Base-by-base conservation (phyloP, 1,284 basidiomycete species). In the Trichosporon asahii region DNA sequence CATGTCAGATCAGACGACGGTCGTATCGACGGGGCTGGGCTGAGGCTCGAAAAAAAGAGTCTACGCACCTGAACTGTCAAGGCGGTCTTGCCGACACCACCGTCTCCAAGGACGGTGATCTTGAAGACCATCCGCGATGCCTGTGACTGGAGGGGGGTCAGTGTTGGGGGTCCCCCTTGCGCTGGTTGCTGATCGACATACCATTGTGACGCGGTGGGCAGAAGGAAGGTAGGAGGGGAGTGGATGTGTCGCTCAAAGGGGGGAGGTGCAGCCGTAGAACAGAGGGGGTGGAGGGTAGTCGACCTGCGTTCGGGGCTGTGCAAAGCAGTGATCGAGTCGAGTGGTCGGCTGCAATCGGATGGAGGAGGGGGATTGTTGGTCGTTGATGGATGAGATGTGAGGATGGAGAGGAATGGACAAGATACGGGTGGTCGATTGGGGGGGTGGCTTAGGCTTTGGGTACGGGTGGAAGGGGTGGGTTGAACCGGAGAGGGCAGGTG, bases 21-120 rank as follows among this genome's bases (percentile, higher is more conserved):
- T 23, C 21, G 31, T 8, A 8, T 8, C 31, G 31, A 33, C 31
- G 31, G 31, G 31, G 31, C 31, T 33, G 6, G 49, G n/a, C n/a
- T 5, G 65, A n/a, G 46, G 21, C 27, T 33, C 21, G 12, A 55
- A 21, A 27, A 53, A 23, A 53, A 23, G 8, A 15, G 31, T 25
- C 21, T 21, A 79, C 90, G 73, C 76, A 93, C 94, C 87, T 95
- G 94, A 65, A 98, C 94, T 74, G 95, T 95, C 79, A 98, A 85
- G 25, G 95, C 95, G 69, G 95, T 98, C 88, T 98, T 98, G 75
- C 95, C 95, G 40, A 98, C 95, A 85, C 95, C 95, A 85, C 95
- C 95, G 85, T 98, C 95, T 75, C 95, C 95, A 69, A 98, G 88
- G 75, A 98, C 94, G 75, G 95, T 94, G 78, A 98, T 79, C 73